Percentiles rank a stretch among this genome's conserved stretches.
These are phyloP conservation scores for Globisporangium solare DNA, from an alignment of 352 stramenopile species.

Conservation along the genomic window DNA sequence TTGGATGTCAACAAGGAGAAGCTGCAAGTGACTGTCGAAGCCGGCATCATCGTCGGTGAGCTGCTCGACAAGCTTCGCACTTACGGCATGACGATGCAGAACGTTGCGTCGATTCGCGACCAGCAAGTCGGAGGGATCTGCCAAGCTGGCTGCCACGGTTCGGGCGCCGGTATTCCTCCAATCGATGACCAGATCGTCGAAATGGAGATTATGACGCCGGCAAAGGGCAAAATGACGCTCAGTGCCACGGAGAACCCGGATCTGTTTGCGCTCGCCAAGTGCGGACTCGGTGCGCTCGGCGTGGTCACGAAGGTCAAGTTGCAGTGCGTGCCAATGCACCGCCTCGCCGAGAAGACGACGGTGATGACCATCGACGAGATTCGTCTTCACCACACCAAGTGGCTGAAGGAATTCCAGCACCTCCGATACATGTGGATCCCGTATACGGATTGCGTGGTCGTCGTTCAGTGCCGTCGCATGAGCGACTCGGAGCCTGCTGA, in stretches of 20 bases:
- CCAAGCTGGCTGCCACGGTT: conserved; percentile 95
- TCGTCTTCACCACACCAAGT: conserved; percentile 64
- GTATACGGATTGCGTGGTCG: conserved; percentile 93
- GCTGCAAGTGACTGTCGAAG: conserved; percentile 91
- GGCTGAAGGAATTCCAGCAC: conserved; percentile 80
- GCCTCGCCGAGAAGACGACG: conserved; percentile 92
- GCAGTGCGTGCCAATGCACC: conserved; percentile 92
- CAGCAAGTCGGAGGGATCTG: conserved; percentile 97
- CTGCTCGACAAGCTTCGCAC: conserved; percentile 67
- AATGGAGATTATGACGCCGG: conserved; percentile 96
- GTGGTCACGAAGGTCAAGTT: conserved; percentile 96
- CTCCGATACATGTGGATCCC: conserved; percentile 99
- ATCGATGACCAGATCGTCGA: conserved; percentile 97
- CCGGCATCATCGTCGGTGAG: conserved; percentile 67
- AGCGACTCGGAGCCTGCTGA: conserved; percentile 37
- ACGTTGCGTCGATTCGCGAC: conserved; percentile 98
- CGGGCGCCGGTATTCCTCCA: conserved; percentile 90
- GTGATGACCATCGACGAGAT: conserved; percentile 89
- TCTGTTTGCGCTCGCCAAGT: conserved; percentile 91
- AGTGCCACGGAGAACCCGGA: conserved; percentile 68
- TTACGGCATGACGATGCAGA: conserved; percentile 95
- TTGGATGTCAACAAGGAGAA: conserved; percentile 87
- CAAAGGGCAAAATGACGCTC: conserved; percentile 87
- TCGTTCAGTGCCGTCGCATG: conserved; percentile 87
- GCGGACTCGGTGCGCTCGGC: conserved; percentile 93